phyloP scores from a whole-genome alignment of 192 early-diverging fungal species.

The Coemansia aciculifera region DNA sequence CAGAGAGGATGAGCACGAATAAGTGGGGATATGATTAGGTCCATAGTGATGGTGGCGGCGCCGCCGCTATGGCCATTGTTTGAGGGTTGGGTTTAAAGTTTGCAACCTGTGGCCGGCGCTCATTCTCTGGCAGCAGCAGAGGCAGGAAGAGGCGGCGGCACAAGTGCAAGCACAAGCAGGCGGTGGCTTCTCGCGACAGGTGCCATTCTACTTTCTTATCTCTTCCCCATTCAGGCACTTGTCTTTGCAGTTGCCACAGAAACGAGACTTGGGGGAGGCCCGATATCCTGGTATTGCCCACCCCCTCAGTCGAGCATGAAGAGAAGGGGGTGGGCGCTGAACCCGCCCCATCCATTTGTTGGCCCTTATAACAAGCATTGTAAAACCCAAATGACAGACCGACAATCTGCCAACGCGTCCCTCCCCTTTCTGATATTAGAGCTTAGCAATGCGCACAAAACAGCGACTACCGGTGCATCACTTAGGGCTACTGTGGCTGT shows the following conservation, averaged over 20 bases:
- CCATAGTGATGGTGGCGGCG: background rate
- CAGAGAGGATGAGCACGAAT: background rate
- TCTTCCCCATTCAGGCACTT: background rate
- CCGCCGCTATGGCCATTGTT: background rate
- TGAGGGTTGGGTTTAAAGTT: conserved; percentile 1
- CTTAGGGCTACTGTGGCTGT: conserved; percentile 27
- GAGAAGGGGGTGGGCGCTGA: background rate
- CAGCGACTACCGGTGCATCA: background rate
- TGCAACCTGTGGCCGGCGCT: background rate
- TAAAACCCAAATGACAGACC: background rate
- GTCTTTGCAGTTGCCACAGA: background rate
- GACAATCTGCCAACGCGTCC: background rate
- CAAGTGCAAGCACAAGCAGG: background rate
- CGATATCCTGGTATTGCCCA: background rate
- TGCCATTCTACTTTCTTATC: background rate
- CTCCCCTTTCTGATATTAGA: conserved; percentile 11
- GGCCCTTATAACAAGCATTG: background rate
- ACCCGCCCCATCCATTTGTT: background rate
- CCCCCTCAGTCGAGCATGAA: background rate
- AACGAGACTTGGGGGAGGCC: conserved; percentile 1
- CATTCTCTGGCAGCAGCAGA: background rate
- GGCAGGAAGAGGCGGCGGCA: background rate
- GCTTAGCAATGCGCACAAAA: background rate
- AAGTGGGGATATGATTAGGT: background rate
- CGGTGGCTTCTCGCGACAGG: background rate